Evolutionary conservation across 768 basidiomycete genomes (phyloP).

Genomic region (Kwoniella mangroviensis): DNA sequence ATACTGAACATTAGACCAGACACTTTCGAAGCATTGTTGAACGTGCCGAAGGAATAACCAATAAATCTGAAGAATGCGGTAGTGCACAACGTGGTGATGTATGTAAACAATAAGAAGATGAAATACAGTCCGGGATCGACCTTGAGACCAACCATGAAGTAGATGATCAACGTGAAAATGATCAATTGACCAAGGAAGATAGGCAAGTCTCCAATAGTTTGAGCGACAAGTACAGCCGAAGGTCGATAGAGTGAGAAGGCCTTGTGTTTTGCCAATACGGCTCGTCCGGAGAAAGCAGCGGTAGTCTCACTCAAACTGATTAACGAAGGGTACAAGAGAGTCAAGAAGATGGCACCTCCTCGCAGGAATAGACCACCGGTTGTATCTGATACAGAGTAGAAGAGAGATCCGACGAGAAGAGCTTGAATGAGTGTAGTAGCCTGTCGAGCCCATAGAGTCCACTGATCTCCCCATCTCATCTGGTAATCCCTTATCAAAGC

Average conservation of each 20-base stretch:
- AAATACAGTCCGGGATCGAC: constrained; percentile 41
- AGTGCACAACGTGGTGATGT: constrained; percentile 33
- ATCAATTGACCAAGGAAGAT: constrained; percentile 54
- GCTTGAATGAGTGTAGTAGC: constrained; percentile 59
- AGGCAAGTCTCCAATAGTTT: constrained; percentile 60
- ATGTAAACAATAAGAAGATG: constrained; percentile 39
- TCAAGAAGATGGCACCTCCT: constrained; percentile 79
- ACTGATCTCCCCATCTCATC: constrained; percentile 52
- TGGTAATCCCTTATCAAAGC: constrained; percentile 49
- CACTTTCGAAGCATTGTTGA: constrained; percentile 54
- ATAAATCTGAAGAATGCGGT: constrained; percentile 51
- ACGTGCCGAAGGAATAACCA: constrained; percentile 49
- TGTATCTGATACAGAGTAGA: constrained; percentile 64
- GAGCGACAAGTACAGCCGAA: constrained; percentile 59
- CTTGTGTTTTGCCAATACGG: constrained; percentile 55
- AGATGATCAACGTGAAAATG: constrained; percentile 52
- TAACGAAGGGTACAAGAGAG: constrained; percentile 56
- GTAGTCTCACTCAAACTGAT: constrained; percentile 50
- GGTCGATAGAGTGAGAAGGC: constrained; percentile 52
- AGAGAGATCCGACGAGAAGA: constrained; percentile 69
- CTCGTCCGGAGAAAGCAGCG: constrained; percentile 52
- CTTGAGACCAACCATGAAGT: constrained; percentile 49
- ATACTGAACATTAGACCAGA: constrained; percentile 50
- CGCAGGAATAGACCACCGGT: constrained; percentile 75
- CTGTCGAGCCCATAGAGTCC: constrained; percentile 49